Base-by-base conservation (phyloP, 1,284 basidiomycete genomes). In the Takashimella koratensis region DNA sequence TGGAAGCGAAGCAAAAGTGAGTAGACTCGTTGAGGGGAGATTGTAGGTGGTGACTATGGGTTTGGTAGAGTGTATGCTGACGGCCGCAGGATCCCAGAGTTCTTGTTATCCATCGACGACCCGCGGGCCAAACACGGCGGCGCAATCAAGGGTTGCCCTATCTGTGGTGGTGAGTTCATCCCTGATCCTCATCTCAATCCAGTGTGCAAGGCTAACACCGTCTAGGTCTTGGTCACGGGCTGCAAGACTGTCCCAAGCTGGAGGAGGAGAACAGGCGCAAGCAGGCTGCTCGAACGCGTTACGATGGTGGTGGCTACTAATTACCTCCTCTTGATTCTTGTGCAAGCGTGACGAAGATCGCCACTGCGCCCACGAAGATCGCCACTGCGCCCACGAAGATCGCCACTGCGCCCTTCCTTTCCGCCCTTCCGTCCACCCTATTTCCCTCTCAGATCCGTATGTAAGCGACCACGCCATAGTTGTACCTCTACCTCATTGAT, bases 1-100 rank as follows among this genome's bases (percentile, higher is more conserved):
- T 96, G 81, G 96, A 99, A 75, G 94, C 95, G 2, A 96, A 95
- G 51, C 96, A 98, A 78, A 93, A 93, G 89, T 88, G 56, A 50
- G 83, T 80, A 4, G 4, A n/a, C 16, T 23, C 5, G 16, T n/a
- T n/a, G n/a, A n/a, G n/a, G n/a, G n/a, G 5, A 51, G 11, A 41
- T 43, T 12, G 10, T 12, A 6, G 42, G 11, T 8, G 19, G 6
- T 8, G 11, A n/a, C n/a, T n/a, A n/a, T n/a, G n/a, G n/a, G n/a
- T n/a, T n/a, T n/a, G 12, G 44, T 54, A 40, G 48, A n/a, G 40
- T 16, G 47, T 40, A 27, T 46, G 47, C 54, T 44, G 43, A 57
- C 51, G 43, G 25, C 43, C 19, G 57, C 45, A 94, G 93, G 68
- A 92, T 98, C 5, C 96, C 96, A 0, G 90, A 92, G n/a, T 98